These are phyloP conservation scores for Fusarium continuum DNA, from an alignment of 2,329 filamentous ascomycete genomes.

Conservation along the genomic window DNA sequence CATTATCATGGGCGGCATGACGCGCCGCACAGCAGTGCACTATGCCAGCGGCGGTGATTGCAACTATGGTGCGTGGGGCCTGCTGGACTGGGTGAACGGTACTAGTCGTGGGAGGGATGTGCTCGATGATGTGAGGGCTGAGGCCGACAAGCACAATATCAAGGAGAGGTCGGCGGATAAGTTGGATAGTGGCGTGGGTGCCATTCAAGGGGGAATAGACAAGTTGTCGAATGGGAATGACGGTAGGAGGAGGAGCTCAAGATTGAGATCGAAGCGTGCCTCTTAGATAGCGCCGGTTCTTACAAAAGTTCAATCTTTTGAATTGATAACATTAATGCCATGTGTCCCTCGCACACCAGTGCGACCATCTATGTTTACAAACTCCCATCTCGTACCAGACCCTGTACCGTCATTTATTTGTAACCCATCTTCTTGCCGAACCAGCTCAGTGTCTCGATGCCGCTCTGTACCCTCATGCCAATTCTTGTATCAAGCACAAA, in stretches of 20 bases:
- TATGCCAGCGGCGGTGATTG: constrained; percentile 64
- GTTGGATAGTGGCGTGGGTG: constrained; percentile 45
- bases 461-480: constrained; percentile 77
- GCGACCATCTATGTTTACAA: constrained; percentile 26
- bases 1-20: constrained; percentile 62
- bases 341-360: not conserved
- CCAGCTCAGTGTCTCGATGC: constrained; percentile 71
- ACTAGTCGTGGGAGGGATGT: constrained; percentile 63
- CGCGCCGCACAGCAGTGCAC: constrained; percentile 57
- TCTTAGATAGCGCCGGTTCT: constrained; percentile 2
- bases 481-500: constrained; percentile 80
- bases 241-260: constrained; percentile 42
- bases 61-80: constrained; percentile 69
- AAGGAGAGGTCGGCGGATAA: constrained; percentile 53
- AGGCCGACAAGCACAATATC: constrained; percentile 65
- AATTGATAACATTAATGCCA: not conserved
- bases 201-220: constrained; percentile 48
- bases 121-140: constrained; percentile 62
- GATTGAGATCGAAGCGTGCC: constrained; percentile 38
- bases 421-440: constrained; percentile 56
- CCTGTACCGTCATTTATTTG: constrained; percentile 18
- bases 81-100: constrained; percentile 69
- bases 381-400: not conserved
- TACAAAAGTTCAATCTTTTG: not conserved
- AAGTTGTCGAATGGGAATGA: constrained; percentile 42